A percentile compares a stretch with the other conserved stretches of the same genome.
Evolutionary conservation across 1,284 basidiomycete genomes (phyloP).

Genomic region (Trichosporon sp.): DNA sequence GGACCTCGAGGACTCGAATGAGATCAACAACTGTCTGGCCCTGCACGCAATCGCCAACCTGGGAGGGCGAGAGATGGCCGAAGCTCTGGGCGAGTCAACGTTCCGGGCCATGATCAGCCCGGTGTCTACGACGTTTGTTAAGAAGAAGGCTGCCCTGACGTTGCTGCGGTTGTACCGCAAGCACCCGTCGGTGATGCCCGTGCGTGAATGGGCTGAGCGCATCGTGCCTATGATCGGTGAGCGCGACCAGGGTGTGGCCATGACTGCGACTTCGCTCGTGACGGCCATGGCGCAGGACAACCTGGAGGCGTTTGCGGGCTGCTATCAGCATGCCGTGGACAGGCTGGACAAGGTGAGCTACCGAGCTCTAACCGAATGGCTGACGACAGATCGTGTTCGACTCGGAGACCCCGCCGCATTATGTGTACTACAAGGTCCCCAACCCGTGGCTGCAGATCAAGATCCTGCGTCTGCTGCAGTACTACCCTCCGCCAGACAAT

Average conservation of each 20-base stretch:
- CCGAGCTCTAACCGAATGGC: slow-evolving; percentile 30
- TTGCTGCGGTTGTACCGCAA: slow-evolving; percentile 90
- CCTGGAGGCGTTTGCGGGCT: slow-evolving; percentile 80
- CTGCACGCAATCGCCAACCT: slow-evolving; percentile 98
- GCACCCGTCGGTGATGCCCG: slow-evolving; percentile 88
- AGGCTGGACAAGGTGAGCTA: slow-evolving; percentile 67
- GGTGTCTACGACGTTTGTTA: slow-evolving; percentile 90
- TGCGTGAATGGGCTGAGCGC: slow-evolving; percentile 90
- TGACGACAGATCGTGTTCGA: slow-evolving; percentile 74
- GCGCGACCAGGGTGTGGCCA: slow-evolving; percentile 83
- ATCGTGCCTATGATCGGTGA: slow-evolving; percentile 95
- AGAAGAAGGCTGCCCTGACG: slow-evolving; percentile 97
- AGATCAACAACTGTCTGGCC: slow-evolving; percentile 93
- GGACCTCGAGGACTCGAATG: slow-evolving; percentile 90
- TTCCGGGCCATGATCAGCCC: slow-evolving; percentile 93
- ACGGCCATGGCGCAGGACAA: slow-evolving; percentile 92
- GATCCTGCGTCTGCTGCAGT: slow-evolving; percentile 85
- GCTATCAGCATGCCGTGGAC: slow-evolving; percentile 91
- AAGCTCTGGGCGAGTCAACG: slow-evolving; percentile 86
- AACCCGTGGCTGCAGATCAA: slow-evolving; percentile 98
- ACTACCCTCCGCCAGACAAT: slow-evolving; percentile 95
- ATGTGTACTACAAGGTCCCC: slow-evolving; percentile 83
- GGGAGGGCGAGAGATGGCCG: slow-evolving; percentile 97
- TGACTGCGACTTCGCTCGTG: slow-evolving; percentile 90
- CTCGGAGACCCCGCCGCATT: slow-evolving; percentile 78